Evolutionary conservation across 495 filamentous ascomycete species (phyloP).

Genomic region (Articulospora tetracladia): DNA sequence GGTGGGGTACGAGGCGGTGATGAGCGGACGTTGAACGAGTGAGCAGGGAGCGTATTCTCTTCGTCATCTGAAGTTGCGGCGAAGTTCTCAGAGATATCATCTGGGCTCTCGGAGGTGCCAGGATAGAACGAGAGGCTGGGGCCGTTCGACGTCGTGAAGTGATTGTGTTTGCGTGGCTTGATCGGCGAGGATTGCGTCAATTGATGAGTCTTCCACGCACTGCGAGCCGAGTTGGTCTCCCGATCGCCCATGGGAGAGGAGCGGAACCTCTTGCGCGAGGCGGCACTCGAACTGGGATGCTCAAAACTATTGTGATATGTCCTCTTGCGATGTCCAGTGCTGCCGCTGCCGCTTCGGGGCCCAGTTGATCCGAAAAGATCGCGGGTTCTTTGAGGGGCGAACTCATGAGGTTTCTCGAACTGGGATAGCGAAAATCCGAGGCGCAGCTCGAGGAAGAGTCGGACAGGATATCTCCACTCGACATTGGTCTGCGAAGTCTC

Average conservation of each 20-base stretch:
- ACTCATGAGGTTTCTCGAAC: slow-evolving; percentile 46
- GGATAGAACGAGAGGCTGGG: slow-evolving; percentile 69
- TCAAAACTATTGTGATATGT: slow-evolving; percentile 42
- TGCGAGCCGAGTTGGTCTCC: slow-evolving; percentile 49
- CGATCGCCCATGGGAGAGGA: slow-evolving; percentile 60
- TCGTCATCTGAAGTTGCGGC: slow-evolving; percentile 71
- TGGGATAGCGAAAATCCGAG: slow-evolving; percentile 51
- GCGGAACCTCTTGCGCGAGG: slow-evolving; percentile 62
- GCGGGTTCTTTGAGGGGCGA: slow-evolving; percentile 58
- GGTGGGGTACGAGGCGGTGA: slow-evolving; percentile 84
- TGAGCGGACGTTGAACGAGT: slow-evolving; percentile 69
- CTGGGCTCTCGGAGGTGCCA: slow-evolving; percentile 60
- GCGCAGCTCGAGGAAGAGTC: slow-evolving; percentile 70
- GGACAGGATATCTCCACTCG: slow-evolving; percentile 63
- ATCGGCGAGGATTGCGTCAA: slow-evolving; percentile 81
- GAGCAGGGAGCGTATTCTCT: slow-evolving; percentile 69
- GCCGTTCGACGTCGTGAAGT: slow-evolving; percentile 58
- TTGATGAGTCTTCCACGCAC: slow-evolving; percentile 71
- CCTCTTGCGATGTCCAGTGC: slow-evolving; percentile 51
- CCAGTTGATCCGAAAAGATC: slow-evolving; percentile 66
- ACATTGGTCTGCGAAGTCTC: slow-evolving; percentile 56
- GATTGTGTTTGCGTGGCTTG: slow-evolving; percentile 57
- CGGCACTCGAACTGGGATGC: slow-evolving; percentile 38
- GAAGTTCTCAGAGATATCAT: slow-evolving; percentile 51
- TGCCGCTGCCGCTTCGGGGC: slow-evolving; percentile 38